Percentiles rank a stretch among this genome's conserved stretches.
These are phyloP conservation scores for Fusarium sp. DNA, from an alignment of 2,329 filamentous ascomycete species.

Conservation along the genomic window DNA sequence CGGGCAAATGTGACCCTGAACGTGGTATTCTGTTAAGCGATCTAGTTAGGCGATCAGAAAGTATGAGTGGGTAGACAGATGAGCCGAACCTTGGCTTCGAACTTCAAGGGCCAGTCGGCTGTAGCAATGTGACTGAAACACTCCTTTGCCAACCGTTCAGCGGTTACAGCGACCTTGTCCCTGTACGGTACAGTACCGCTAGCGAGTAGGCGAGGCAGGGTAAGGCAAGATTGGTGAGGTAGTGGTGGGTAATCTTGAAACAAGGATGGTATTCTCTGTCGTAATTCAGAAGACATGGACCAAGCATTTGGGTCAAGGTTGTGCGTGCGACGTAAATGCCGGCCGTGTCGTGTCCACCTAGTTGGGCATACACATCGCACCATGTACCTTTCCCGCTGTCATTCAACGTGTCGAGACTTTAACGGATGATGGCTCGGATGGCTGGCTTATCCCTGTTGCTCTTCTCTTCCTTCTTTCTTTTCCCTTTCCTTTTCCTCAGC, in stretches of 20 bases:
- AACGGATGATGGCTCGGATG: constrained; percentile 16
- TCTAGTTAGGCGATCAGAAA: constrained; percentile 1
- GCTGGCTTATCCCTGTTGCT: constrained; percentile 17
- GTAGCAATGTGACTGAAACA: constrained; percentile 29
- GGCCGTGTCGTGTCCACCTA: constrained; percentile 5
- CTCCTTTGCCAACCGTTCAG: background rate
- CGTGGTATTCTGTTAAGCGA: constrained; percentile 12
- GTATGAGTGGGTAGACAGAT: background rate
- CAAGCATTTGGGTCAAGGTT: constrained; percentile 4
- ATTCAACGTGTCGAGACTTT: constrained; percentile 11
- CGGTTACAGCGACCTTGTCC: background rate
- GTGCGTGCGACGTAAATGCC: background rate
- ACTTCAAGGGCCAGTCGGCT: background rate
- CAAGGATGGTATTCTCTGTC: constrained; percentile 13
- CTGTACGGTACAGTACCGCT: background rate
- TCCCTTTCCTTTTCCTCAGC: background rate
- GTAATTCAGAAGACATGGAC: constrained; percentile 19
- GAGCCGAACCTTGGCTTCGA: constrained; percentile 2
- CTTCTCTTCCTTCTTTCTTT: background rate
- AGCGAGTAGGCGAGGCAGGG: background rate
- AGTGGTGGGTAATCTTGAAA: constrained; percentile 19
- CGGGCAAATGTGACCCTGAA: constrained; percentile 19
- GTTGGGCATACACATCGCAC: constrained; percentile 22
- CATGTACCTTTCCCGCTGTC: constrained; percentile 14
- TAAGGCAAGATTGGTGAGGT: background rate